Evolutionary conservation across 371 early-diverging fungal genomes (phyloP).

Genomic region (Mucor racemosus): DNA sequence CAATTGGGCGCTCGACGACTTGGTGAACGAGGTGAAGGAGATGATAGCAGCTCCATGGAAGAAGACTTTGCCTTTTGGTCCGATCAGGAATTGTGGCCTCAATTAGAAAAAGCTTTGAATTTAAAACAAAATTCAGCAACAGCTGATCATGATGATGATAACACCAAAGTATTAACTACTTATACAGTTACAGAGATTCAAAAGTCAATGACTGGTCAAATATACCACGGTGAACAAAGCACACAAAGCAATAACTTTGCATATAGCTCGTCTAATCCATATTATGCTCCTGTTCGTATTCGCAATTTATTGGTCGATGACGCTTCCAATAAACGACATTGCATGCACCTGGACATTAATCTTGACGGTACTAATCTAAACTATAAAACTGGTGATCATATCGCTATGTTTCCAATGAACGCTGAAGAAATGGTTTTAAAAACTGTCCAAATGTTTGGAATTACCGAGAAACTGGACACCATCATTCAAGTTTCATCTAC

Average conservation of each 20-base stretch:
- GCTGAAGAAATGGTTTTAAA: slow-evolving; percentile 73
- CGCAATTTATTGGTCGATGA: slow-evolving; percentile 62
- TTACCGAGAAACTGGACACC: slow-evolving; percentile 69
- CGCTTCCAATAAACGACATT: slow-evolving; percentile 80
- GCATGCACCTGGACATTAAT: slow-evolving; percentile 93
- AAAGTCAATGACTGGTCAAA: slow-evolving; percentile 33
- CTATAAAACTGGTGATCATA: slow-evolving; percentile 94
- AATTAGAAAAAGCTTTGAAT: slow-evolving; percentile 74
- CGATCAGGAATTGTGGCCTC: slow-evolving; percentile 76
- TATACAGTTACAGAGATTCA: slow-evolving; percentile 51
- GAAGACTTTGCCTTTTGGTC: slow-evolving; percentile 96
- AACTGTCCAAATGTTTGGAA: slow-evolving; percentile 65
- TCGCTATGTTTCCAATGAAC: slow-evolving; percentile 92
- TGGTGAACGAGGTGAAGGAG: slow-evolving; percentile 90
- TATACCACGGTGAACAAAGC: slow-evolving; percentile 66
- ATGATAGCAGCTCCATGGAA: slow-evolving; percentile 94
- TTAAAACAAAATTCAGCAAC: slow-evolving; percentile 45
- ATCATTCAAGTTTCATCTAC: slow-evolving; percentile 63
- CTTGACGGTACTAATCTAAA: slow-evolving; percentile 74
- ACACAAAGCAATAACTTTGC: slow-evolving; percentile 30
- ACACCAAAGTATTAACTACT: slow-evolving; percentile 45
- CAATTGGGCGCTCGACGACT: slow-evolving; percentile 78
- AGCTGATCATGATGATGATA: slow-evolving; percentile 28
- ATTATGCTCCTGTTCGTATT: not conserved
- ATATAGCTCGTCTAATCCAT: slow-evolving; percentile 16